A percentile compares a stretch with the other conserved stretches of the same genome.
phyloP scores from a whole-genome alignment of 805 yeast species.

The Helenozyma rhizophorensis region DNA sequence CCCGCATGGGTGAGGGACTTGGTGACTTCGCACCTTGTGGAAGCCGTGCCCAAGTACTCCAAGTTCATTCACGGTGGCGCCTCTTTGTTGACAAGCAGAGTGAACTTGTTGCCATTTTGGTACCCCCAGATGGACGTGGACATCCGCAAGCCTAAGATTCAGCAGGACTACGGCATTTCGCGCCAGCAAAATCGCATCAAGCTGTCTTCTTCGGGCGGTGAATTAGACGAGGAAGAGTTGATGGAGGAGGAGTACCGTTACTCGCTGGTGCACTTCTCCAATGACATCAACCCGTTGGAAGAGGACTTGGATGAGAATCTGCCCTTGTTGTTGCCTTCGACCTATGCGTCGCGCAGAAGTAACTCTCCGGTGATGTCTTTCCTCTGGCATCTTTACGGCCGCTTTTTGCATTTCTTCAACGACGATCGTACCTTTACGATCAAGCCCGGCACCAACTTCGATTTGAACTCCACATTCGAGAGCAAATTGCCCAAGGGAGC shows the following conservation, averaged over 20 bases:
- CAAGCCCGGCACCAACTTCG: conserved; percentile 42
- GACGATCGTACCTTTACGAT: conserved; percentile 44
- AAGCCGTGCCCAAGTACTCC: conserved; percentile 96
- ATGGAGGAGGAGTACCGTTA: conserved; percentile 32
- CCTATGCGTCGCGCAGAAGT: conserved; percentile 22
- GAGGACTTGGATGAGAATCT: conserved; percentile 47
- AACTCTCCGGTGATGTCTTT: conserved; percentile 32
- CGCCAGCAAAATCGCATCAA: conserved; percentile 33
- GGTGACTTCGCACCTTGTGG: conserved; percentile 88
- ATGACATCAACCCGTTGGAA: conserved; percentile 43
- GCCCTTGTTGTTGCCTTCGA: conserved; percentile 39
- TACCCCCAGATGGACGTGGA: conserved; percentile 95
- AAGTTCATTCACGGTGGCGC: conserved; percentile 97
- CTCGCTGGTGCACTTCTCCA: conserved; percentile 39
- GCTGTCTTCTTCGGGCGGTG: conserved; percentile 48
- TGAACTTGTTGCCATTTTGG: conserved; percentile 92
- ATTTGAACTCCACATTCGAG: conserved; percentile 40
- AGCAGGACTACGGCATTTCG: conserved; percentile 60
- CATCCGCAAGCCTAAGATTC: conserved; percentile 78
- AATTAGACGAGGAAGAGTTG: conserved; percentile 67
- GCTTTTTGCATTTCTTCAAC: conserved; percentile 37
- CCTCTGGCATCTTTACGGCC: conserved; percentile 28
- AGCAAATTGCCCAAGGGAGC: conserved; percentile 84
- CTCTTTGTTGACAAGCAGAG: conserved; percentile 77
- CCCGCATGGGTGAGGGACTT: conserved; percentile 96